These are phyloP conservation scores for Wickerhamomyces subpelliculosus DNA, from an alignment of 805 yeast species.

Conservation along the genomic window DNA sequence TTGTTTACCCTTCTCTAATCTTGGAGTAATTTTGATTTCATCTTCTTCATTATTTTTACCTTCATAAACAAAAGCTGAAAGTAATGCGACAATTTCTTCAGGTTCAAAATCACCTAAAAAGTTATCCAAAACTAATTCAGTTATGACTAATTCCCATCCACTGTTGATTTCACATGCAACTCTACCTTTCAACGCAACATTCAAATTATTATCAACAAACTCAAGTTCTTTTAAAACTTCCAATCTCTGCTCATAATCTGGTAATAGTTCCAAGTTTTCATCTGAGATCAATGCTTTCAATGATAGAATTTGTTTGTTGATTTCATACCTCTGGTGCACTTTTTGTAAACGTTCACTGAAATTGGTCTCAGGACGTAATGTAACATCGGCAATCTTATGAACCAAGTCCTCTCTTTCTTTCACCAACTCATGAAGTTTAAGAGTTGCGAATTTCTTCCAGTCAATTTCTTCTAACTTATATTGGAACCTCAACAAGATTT, in stretches of 20 bases:
- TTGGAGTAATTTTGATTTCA: slow-evolving; percentile 59
- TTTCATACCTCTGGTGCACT: slow-evolving; percentile 36
- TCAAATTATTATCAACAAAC: slow-evolving; percentile 69
- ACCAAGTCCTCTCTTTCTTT: slow-evolving; percentile 30
- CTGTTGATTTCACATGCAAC: slow-evolving; percentile 89
- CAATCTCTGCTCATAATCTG: slow-evolving; percentile 89
- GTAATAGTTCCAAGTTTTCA: slow-evolving; percentile 82
- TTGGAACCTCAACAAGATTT: slow-evolving; percentile 29
- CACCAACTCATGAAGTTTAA: slow-evolving; percentile 29
- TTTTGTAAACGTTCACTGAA: slow-evolving; percentile 40
- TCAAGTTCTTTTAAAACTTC: slow-evolving; percentile 71
- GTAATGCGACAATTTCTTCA: slow-evolving; percentile 91
- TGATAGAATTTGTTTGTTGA: slow-evolving; percentile 45
- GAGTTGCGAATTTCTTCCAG: slow-evolving; percentile 29
- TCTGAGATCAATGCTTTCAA: slow-evolving; percentile 66
- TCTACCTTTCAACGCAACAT: slow-evolving; percentile 81
- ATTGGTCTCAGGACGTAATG: slow-evolving; percentile 30
- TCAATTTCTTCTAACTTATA: slow-evolving; percentile 36
- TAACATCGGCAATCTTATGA: slow-evolving; percentile 22
- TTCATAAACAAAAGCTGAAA: slow-evolving; percentile 90
- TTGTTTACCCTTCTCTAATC: slow-evolving; percentile 64
- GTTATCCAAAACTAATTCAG: slow-evolving; percentile 86
- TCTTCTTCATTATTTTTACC: slow-evolving; percentile 61
- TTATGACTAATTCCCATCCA: slow-evolving; percentile 85
- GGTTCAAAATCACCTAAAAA: slow-evolving; percentile 90